phyloP scores from a whole-genome alignment of 73 alveolate species.

The Paramecium sexaurelia region DNA sequence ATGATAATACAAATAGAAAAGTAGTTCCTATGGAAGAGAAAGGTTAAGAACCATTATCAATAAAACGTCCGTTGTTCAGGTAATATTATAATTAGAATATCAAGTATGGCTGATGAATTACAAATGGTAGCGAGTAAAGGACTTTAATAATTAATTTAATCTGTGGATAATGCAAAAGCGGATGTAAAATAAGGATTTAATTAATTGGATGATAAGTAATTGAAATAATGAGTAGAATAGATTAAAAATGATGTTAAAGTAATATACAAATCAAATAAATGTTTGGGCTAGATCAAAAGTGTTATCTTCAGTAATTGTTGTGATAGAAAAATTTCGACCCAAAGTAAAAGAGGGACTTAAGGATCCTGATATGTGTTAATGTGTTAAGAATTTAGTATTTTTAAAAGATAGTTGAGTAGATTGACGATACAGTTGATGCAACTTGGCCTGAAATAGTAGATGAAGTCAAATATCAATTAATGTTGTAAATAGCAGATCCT shows the following conservation, averaged over 20 bases:
- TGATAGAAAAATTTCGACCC: conserved; percentile 55
- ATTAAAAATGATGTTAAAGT: not conserved
- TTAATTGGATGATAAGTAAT: conserved; percentile 37
- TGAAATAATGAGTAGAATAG: not conserved
- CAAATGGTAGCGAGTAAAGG: not conserved
- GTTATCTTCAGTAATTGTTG: not conserved
- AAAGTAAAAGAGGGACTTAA: conserved; percentile 44
- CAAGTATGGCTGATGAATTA: conserved; percentile 7
- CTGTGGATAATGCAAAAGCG: not conserved
- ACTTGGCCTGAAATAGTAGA: conserved; percentile 61
- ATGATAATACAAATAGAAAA: not conserved
- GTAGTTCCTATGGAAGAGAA: conserved; percentile 8
- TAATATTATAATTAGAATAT: not conserved
- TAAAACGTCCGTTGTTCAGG: not conserved
- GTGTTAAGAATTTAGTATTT: conserved; percentile 23
- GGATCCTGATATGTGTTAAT: conserved; percentile 70
- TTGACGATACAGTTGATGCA: conserved; percentile 65
- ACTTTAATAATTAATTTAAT: not conserved
- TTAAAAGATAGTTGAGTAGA: not conserved
- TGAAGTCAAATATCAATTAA: conserved; percentile 61
- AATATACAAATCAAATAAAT: conserved; percentile 21
- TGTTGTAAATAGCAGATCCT: conserved; percentile 54
- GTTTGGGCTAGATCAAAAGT: conserved; percentile 59
- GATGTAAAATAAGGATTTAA: conserved; percentile 30
- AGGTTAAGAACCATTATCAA: not conserved